Evolutionary conservation across 352 stramenopile species (phyloP).

Genomic region (Pythium aristosporum): DNA sequence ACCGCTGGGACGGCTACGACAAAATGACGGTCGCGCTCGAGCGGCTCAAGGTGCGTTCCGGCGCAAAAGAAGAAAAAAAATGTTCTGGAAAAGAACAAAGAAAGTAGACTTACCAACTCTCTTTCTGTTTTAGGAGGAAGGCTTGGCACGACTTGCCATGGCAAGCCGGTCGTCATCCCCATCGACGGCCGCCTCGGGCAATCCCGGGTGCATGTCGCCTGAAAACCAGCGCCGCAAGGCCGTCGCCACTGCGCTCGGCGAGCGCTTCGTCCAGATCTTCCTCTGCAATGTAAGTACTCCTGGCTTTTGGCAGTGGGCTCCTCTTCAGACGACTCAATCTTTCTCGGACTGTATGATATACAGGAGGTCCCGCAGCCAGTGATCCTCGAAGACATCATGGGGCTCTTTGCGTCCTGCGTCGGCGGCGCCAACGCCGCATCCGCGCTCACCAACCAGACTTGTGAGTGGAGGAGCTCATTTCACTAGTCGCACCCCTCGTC

Average conservation of each 20-base stretch:
- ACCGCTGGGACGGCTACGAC: conserved; percentile 35
- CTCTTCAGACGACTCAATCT: background rate
- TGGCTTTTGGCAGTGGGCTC: background rate
- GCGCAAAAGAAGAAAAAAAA: background rate
- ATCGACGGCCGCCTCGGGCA: background rate
- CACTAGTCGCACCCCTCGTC: background rate
- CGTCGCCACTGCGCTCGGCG: conserved; percentile 34
- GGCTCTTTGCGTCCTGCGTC: conserved; percentile 29
- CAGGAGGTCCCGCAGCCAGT: conserved; percentile 34
- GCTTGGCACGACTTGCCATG: conserved; percentile 20
- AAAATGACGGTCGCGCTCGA: conserved; percentile 32
- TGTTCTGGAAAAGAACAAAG: background rate
- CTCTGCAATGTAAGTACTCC: conserved; percentile 32
- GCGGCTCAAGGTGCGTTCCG: conserved; percentile 28
- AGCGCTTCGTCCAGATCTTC: conserved; percentile 41
- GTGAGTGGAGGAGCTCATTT: conserved; percentile 22
- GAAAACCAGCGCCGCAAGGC: conserved; percentile 32
- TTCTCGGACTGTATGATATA: background rate
- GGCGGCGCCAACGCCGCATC: conserved; percentile 10
- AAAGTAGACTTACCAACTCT: background rate
- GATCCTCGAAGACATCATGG: conserved; percentile 43
- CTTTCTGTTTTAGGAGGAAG: conserved; percentile 24
- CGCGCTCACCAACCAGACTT: conserved; percentile 31
- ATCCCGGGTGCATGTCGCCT: conserved; percentile 14
- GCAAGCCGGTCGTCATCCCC: conserved; percentile 6